A percentile compares a stretch with the other conserved stretches of the same genome.
Evolutionary conservation across 495 filamentous ascomycete species (phyloP).

Genomic region (Physcia stellaris): DNA sequence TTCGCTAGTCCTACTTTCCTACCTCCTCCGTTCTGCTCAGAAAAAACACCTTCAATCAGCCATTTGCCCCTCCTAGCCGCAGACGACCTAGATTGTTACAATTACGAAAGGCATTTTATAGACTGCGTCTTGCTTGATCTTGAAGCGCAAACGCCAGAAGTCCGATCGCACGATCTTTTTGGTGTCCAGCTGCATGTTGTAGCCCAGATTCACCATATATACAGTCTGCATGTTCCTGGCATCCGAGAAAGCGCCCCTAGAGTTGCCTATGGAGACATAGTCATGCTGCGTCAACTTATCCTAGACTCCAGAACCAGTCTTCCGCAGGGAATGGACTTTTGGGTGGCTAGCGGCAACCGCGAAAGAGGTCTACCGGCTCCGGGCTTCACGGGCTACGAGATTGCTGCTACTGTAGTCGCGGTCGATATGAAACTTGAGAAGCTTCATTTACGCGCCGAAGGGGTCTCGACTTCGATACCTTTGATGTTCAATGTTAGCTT

Average conservation of each 20-base stretch:
- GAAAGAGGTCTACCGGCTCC: conserved; percentile 3
- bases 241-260: conserved; percentile 7
- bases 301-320: conserved; percentile 5
- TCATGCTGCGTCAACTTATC: conserved; percentile 10
- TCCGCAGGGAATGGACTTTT: background rate
- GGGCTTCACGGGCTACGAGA: conserved; percentile 9
- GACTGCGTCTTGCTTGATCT: conserved; percentile 9
- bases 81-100: background rate
- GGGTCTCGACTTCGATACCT: background rate
- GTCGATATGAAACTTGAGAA: conserved; percentile 5
- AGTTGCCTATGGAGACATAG: conserved; percentile 6
- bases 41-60: background rate
- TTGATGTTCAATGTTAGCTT: conserved; percentile 8
- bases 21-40: background rate
- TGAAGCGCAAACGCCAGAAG: conserved; percentile 7
- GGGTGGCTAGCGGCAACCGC: conserved; percentile 2
- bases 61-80: background rate
- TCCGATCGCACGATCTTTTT: conserved; percentile 9
- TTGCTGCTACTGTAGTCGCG: conserved; percentile 6
- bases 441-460: conserved; percentile 4
- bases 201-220: conserved; percentile 1
- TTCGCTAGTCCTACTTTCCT: conserved; percentile 8
- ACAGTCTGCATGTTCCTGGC: conserved; percentile 7
- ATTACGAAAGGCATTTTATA: conserved; percentile 4
- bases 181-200: conserved; percentile 1